These are phyloP conservation scores for Spergularia marina DNA, from an alignment of 148 eudicot genomes.

Conservation along the genomic window DNA sequence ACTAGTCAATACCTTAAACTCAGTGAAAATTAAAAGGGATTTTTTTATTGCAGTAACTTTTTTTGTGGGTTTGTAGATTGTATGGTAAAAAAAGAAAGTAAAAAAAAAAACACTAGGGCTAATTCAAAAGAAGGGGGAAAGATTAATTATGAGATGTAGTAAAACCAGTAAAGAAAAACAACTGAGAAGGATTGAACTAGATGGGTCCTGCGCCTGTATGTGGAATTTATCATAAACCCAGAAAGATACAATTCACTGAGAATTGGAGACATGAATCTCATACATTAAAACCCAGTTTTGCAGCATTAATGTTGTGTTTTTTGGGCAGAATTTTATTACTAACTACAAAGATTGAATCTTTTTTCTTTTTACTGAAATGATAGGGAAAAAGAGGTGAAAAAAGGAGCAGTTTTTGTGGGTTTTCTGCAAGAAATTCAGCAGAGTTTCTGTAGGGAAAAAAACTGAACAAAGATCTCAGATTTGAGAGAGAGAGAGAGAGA, in stretches of 20 bases:
- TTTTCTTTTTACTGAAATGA: background rate
- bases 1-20: constrained; percentile 10
- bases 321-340: background rate
- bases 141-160: constrained; percentile 62
- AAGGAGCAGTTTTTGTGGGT: background rate
- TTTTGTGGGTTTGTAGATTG: background rate
- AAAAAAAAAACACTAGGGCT: constrained; percentile 4
- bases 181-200: constrained; percentile 94
- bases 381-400: background rate
- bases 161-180: constrained; percentile 92
- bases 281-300: constrained; percentile 56
- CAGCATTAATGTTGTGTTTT: constrained; percentile 46
- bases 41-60: constrained; percentile 3
- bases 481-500: background rate
- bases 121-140: background rate
- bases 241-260: constrained; percentile 77
- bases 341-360: constrained; percentile 3
- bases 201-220: constrained; percentile 83
- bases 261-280: constrained; percentile 87
- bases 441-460: background rate
- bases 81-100: background rate
- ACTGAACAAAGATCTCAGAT: background rate
- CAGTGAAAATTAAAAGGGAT: constrained; percentile 10
- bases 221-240: constrained; percentile 87
- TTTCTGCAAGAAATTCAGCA: background rate